phyloP scores from a whole-genome alignment of 23 red algal genomes.

The Gracilaria gracilis region DNA sequence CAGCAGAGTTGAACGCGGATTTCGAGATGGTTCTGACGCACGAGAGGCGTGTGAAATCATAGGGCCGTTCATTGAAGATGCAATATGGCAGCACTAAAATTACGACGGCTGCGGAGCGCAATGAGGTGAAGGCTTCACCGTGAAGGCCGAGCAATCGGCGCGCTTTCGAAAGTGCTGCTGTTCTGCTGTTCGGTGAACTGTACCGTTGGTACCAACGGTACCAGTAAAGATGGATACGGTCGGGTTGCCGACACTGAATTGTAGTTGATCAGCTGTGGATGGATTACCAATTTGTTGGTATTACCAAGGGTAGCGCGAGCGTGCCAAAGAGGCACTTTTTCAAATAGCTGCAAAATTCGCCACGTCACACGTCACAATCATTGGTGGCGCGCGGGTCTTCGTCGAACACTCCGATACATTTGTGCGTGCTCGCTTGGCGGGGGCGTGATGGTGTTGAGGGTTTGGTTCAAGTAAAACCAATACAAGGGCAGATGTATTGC shows the following conservation, averaged over 20 bases:
- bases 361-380: neutral
- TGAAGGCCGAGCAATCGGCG: neutral
- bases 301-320: too few species aligned
- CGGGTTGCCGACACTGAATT: neutral
- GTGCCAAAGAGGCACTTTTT: neutral
- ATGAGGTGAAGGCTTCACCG: too few species aligned
- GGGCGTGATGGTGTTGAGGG: too few species aligned
- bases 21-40: neutral
- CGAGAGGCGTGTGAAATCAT: conserved; percentile 22
- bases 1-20: conserved; percentile 27
- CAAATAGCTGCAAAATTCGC: neutral
- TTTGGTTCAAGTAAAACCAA: too few species aligned
- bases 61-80: neutral
- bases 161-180: neutral
- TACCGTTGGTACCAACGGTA: too few species aligned
- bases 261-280: neutral
- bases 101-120: neutral
- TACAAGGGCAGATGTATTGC: too few species aligned
- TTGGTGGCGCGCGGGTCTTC: neutral
- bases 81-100: neutral
- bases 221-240: too few species aligned
- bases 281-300: too few species aligned
- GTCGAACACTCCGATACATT: too few species aligned
- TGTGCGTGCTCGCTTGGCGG: too few species aligned
- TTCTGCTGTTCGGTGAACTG: neutral